phyloP scores from a whole-genome alignment of 805 yeast species.

The Suhomyces sp. region DNA sequence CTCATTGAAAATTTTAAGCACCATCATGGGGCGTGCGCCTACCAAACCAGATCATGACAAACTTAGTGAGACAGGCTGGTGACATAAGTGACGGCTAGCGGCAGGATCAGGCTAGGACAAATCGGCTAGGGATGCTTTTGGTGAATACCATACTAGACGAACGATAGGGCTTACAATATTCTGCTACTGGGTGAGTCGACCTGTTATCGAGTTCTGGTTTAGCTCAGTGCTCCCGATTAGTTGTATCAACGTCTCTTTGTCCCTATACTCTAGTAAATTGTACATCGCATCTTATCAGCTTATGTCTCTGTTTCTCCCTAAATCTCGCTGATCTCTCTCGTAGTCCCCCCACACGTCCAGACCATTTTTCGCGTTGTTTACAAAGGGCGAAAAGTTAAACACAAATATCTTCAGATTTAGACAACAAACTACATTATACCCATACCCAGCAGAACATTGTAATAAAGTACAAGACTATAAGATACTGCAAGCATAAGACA shows the following conservation, averaged over 20 bases:
- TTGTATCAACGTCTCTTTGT: background rate
- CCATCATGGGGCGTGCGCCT: conserved; percentile 5
- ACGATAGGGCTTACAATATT: background rate
- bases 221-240: background rate
- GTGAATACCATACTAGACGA: background rate
- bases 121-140: background rate
- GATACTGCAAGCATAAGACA: background rate
- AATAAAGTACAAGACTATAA: background rate
- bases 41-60: background rate
- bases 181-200: background rate
- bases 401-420: background rate
- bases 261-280: background rate
- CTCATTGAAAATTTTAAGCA: conserved; percentile 6
- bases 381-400: conserved; percentile 2
- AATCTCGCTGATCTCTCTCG: background rate
- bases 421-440: background rate
- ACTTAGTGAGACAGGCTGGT: background rate
- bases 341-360: background rate
- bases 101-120: background rate
- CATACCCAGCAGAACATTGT: background rate
- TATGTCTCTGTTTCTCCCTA: background rate
- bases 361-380: conserved; percentile 7
- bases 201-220: background rate
- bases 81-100: background rate
- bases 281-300: background rate